A percentile compares a stretch with the other conserved stretches of the same genome.
These are phyloP conservation scores for Diaporthe australafricana DNA, from an alignment of 2,329 filamentous ascomycete species.

Conservation along the genomic window DNA sequence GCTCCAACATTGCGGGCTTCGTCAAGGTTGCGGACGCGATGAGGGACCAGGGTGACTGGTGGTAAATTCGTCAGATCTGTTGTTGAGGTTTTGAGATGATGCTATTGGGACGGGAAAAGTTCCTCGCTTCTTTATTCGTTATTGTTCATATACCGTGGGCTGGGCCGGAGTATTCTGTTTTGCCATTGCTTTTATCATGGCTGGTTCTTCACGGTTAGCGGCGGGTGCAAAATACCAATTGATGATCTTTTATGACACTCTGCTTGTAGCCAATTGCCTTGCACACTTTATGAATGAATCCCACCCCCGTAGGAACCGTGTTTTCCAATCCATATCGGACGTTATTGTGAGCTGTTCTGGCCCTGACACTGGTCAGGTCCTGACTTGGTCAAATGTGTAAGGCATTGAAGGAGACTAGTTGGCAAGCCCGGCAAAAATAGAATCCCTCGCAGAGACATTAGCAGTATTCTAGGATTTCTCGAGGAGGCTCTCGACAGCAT, in stretches of 20 bases:
- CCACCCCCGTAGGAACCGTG: too few species aligned
- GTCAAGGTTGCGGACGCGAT: slow-evolving; percentile 95
- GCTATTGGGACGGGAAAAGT: slow-evolving; percentile 17
- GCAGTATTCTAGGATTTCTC: too few species aligned
- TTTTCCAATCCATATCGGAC: too few species aligned
- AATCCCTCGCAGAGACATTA: neutral
- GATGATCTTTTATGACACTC: neutral
- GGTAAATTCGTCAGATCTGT: slow-evolving; percentile 47
- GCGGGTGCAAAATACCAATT: slow-evolving; percentile 28
- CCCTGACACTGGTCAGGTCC: neutral
- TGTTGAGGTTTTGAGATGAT: neutral
- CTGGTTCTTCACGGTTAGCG: slow-evolving; percentile 23
- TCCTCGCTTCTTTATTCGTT: slow-evolving; percentile 16
- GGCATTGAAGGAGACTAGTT: neutral
- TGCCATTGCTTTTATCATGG: slow-evolving; percentile 8
- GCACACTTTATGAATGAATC: neutral
- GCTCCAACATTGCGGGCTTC: slow-evolving; percentile 97
- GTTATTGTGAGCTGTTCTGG: too few species aligned
- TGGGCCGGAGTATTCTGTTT: slow-evolving; percentile 19
- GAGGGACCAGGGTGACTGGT: slow-evolving; percentile 98
- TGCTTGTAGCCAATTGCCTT: neutral
- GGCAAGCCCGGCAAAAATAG: neutral
- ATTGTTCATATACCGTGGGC: slow-evolving; percentile 17
- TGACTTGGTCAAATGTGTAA: neutral
- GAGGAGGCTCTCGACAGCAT: too few species aligned